These are phyloP conservation scores for Kwoniella shivajii DNA, from an alignment of 1,284 basidiomycete genomes.

Conservation along the genomic window DNA sequence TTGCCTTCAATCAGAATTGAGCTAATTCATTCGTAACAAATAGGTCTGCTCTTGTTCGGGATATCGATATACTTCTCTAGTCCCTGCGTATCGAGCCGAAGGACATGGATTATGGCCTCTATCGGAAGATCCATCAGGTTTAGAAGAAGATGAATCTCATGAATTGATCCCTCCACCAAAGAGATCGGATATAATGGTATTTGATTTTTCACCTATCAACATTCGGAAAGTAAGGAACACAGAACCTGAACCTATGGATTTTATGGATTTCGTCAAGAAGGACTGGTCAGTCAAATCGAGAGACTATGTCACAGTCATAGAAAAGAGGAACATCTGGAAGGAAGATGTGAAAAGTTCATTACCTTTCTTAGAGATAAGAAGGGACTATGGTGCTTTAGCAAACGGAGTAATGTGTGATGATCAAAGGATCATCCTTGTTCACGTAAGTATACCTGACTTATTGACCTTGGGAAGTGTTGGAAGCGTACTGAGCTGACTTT, in stretches of 20 bases:
- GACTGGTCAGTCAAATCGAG: conserved; percentile 14
- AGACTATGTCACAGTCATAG: conserved; percentile 22
- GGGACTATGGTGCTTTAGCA: conserved; percentile 23
- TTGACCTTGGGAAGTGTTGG: conserved; percentile 12
- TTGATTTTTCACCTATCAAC: conserved; percentile 44
- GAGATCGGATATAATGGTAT: conserved; percentile 25
- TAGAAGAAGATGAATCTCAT: conserved; percentile 12
- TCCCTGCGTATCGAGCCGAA: conserved; percentile 7
- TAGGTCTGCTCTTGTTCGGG: conserved; percentile 53
- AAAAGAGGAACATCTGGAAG: conserved; percentile 28
- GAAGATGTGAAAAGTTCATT: conserved; percentile 34
- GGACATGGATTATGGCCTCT: conserved; percentile 1
- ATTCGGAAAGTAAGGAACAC: not conserved
- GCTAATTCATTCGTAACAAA: not conserved
- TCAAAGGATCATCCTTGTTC: conserved; percentile 42
- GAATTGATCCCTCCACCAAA: conserved; percentile 18
- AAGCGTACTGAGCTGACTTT: not conserved
- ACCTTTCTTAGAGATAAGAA: conserved; percentile 32
- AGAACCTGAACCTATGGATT: conserved; percentile 2
- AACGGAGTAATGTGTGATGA: conserved; percentile 53
- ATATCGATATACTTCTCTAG: conserved; percentile 46
- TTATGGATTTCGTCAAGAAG: not conserved
- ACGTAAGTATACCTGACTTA: conserved; percentile 26
- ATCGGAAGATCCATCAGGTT: not conserved
- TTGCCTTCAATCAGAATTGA: not conserved